Base-by-base conservation (phyloP, 306 rosid genomes). In the Boehmeria nivea region DNA sequence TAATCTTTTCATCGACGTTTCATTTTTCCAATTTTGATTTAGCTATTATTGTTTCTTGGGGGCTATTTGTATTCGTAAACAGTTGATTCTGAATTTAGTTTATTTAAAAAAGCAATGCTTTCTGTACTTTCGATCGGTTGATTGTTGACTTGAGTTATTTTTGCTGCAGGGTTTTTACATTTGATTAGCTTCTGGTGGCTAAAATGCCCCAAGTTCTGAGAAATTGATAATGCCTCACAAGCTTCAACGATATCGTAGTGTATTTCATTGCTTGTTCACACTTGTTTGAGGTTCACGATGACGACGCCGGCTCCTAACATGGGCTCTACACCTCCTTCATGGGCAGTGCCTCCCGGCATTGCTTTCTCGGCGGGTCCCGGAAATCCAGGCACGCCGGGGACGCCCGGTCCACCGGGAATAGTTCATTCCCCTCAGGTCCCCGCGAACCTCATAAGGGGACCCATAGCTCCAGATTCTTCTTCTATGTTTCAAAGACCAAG, bases 331-430 rank as follows among this genome's bases (percentile, higher is more conserved):
- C 62, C 81, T 63, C 61, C 82, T 67, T 59, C 70, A 33, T 78
- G 86, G 87, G 59, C 15, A 3, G 17, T 70, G 72, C 77, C 83
- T 26, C 51, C 81, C 31, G 62, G 72, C 56, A 78, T 58, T 43
- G 31, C 82, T 53, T 78, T 82, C 57, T 68, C 74, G 16, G 28
- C 51, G 60, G 80, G 65, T 61, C 70, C 65, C 33, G 67, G 83
- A 67, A 54, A 70, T 72, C 87, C 83, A 2, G 81, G 82, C 65
- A 74, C 69, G 11, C 87, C 83, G 3, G 81, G 82, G 68, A 74
- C 69, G 11, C 86, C 84, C 39, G 91, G 73, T 6, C 86, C 91
- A 49, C 88, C 88, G 25, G 91, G 98, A 72, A 79, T 76, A 66
- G 51, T 75, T 23, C 63, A 81, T 23, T 53, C 82, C 54, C 28